Conservation (phyloP, 176 grass and related monocot genomes). For the Phyllostachys edulis region DNA sequence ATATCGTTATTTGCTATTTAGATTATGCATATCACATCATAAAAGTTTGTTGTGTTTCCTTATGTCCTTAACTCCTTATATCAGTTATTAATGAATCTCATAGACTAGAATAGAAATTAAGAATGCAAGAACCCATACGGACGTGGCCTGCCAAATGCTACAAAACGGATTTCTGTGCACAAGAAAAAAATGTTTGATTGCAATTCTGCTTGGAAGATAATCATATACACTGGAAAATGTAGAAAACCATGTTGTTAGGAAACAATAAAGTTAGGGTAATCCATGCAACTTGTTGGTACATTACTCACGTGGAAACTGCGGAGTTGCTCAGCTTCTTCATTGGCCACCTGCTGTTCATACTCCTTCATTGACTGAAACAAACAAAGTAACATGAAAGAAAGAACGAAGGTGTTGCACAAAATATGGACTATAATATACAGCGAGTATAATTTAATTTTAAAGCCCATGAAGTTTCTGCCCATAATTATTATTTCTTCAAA, state of each 20-base stretch:
- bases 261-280: not conserved
- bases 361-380: constrained; percentile 68
- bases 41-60: not conserved
- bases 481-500: constrained; percentile 9
- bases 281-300: not conserved
- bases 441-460: not conserved
- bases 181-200: not conserved
- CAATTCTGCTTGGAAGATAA: not conserved
- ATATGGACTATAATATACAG: not conserved
- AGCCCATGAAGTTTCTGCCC: not conserved
- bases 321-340: constrained; percentile 82
- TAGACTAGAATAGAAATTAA: not conserved
- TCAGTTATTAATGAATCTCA: not conserved
- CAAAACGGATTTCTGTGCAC: not conserved
- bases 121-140: not conserved
- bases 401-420: constrained; percentile 25
- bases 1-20: not conserved
- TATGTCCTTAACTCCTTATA: not conserved
- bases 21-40: not conserved
- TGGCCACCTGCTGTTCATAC: constrained; percentile 79
- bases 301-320: constrained; percentile 77
- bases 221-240: not conserved
- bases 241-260: constrained; percentile 4
- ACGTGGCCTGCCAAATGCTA: not conserved
- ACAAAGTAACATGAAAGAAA: constrained; percentile 17